Base-by-base conservation (phyloP, 2,329 filamentous ascomycete genomes). In the Verticillium albo-atrum region DNA sequence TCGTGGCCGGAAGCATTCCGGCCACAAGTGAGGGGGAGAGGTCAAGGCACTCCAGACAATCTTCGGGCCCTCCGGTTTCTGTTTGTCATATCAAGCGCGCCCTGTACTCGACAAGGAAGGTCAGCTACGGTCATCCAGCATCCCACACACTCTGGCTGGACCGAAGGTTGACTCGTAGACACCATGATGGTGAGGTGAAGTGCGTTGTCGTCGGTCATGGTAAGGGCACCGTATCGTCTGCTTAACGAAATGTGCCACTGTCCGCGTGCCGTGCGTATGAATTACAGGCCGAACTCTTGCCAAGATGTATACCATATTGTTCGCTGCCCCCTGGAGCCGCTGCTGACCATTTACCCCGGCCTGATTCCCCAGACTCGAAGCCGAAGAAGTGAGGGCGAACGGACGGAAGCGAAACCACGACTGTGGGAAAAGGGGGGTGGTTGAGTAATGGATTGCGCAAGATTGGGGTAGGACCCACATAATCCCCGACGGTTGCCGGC, bases 1-100 rank as follows among this genome's bases (percentile, higher is more conserved):
- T 70, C 56, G 73, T 76, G 78, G 78, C 78, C 77, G 77, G 77
- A 79, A 79, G 72, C 23, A 7, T 78, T 79, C 77, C 77, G 76
- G 77, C 76, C 76, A 72, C 69, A 62, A 58, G 62, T 63, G 68
- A 68, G 69, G 30, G 34, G 34, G 54, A 42, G 51, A 42, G 55
- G 30, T 37, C 32, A 42, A 25, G 54, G 54, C 54, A 14, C 42
- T 7, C 34, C 25, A 47, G 20, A 28, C 54, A 15, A 25, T 26
- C 25, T 30, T 28, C 54, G 54, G 54, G 54, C 60, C 54, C 7
- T 54, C 42, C 59, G 27, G 54, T 64, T 63, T 64, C 62, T 61
- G 56, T 64, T 64, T 64, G 61, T 64, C 62, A 64, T 58, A 61
- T 56, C 59, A 63, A 51, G 54, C 55, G 54, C 55, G 54, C 58